Conservation (phyloP, 495 filamentous ascomycete species). For the Aspergillus bertholletiae region DNA sequence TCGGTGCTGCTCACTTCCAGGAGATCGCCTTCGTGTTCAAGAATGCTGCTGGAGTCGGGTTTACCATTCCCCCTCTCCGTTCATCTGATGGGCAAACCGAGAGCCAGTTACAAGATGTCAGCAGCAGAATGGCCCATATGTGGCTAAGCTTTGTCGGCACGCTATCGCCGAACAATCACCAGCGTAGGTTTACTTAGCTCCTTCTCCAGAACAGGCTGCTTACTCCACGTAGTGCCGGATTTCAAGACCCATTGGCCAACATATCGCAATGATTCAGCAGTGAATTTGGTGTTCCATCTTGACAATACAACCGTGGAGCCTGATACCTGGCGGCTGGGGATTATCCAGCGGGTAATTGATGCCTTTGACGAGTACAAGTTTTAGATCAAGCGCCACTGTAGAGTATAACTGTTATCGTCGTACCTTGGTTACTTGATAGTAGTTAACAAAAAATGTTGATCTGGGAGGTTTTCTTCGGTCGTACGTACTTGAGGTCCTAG, state of each 20-base stretch:
- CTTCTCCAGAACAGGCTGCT: background rate
- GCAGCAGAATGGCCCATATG: conserved; percentile 34
- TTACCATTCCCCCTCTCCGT: conserved; percentile 9
- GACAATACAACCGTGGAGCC: background rate
- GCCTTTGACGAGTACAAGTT: background rate
- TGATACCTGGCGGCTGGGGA: background rate
- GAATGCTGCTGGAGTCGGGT: conserved; percentile 38
- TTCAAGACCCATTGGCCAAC: background rate
- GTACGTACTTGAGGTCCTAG: too few relatives aligned
- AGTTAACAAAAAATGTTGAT: too few relatives aligned
- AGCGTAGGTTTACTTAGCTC: background rate
- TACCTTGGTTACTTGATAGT: too few relatives aligned
- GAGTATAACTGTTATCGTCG: too few relatives aligned
- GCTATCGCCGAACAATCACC: conserved; percentile 29
- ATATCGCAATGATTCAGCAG: background rate
- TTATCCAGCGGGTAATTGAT: background rate
- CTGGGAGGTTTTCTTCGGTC: too few relatives aligned
- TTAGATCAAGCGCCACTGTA: background rate
- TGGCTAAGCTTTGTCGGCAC: conserved; percentile 45
- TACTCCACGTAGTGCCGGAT: background rate
- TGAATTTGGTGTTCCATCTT: background rate
- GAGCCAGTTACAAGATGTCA: conserved; percentile 30
- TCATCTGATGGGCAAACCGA: conserved; percentile 10
- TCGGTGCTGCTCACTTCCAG: conserved; percentile 38
- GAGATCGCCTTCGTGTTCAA: conserved; percentile 50